phyloP scores from a whole-genome alignment of 768 basidiomycete species.

The Podaxis pistillaris region DNA sequence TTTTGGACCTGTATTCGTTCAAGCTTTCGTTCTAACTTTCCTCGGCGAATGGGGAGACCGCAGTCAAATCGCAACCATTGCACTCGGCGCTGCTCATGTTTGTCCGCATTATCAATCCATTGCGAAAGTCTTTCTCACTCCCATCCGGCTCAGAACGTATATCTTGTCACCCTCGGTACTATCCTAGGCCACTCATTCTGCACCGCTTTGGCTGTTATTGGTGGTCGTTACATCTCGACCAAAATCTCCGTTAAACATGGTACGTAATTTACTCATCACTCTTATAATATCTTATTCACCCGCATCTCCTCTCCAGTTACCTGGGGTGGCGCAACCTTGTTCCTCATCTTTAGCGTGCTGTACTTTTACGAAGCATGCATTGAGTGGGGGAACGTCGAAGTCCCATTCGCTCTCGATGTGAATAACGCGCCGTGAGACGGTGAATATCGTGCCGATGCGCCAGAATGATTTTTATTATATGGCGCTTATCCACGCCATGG shows the following conservation, averaged over 20 bases:
- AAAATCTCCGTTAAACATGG: constrained; percentile 96
- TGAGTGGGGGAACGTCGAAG: constrained; percentile 27
- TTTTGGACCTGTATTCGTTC: constrained; percentile 91
- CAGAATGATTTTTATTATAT: too few relatives aligned
- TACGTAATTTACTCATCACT: constrained; percentile 35
- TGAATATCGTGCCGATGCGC: too few relatives aligned
- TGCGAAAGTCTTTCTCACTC: not conserved
- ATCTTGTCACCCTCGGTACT: constrained; percentile 87
- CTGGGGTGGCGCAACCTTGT: constrained; percentile 75
- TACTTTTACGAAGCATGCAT: constrained; percentile 68
- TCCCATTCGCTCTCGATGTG: constrained; percentile 15
- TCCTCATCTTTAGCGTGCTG: constrained; percentile 79
- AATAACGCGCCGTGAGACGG: not conserved
- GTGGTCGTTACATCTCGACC: constrained; percentile 87
- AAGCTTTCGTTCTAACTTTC: constrained; percentile 93
- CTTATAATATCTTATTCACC: not conserved
- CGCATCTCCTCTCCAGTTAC: constrained; percentile 55
- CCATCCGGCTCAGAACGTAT: constrained; percentile 67
- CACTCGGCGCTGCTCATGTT: constrained; percentile 93
- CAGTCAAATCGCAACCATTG: constrained; percentile 96
- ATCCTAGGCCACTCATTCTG: constrained; percentile 86
- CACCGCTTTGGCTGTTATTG: constrained; percentile 89
- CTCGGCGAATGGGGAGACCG: constrained; percentile 99
- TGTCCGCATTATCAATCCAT: constrained; percentile 17
- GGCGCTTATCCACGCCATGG: too few relatives aligned